phyloP scores from a whole-genome alignment of 1,284 basidiomycete species.

The Rhodotorula sp. region DNA sequence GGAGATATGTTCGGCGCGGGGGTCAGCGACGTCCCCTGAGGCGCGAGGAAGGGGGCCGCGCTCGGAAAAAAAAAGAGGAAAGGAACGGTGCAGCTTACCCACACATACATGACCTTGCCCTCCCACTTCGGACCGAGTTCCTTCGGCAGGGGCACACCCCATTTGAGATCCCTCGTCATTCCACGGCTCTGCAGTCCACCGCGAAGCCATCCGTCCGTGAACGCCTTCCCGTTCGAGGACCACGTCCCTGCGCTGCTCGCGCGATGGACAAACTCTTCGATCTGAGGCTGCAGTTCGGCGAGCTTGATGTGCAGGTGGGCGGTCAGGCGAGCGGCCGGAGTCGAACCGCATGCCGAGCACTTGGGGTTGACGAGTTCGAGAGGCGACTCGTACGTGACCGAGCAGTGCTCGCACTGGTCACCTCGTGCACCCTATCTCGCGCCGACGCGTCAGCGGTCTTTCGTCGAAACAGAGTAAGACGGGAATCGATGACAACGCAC shows the following conservation, averaged over 20 bases:
- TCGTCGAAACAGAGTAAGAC: neutral
- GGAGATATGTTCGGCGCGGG: neutral
- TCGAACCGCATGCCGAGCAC: constrained; percentile 78
- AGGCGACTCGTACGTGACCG: constrained; percentile 81
- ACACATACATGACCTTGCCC: constrained; percentile 88
- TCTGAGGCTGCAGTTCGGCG: constrained; percentile 74
- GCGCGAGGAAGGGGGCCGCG: too few relatives aligned
- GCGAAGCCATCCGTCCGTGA: constrained; percentile 87
- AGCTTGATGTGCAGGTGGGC: constrained; percentile 94
- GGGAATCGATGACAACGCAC: constrained; percentile 51
- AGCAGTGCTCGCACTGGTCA: constrained; percentile 96
- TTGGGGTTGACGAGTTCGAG: constrained; percentile 93
- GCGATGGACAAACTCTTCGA: constrained; percentile 83
- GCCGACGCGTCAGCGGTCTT: neutral
- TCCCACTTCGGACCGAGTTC: constrained; percentile 68
- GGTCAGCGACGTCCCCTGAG: neutral
- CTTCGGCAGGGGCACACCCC: constrained; percentile 90
- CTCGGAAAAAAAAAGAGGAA: neutral
- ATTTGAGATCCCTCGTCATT: constrained; percentile 88
- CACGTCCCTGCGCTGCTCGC: constrained; percentile 81
- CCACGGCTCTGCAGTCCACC: constrained; percentile 84
- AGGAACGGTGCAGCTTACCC: constrained; percentile 35
- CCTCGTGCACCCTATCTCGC: constrained; percentile 85
- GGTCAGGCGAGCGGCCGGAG: constrained; percentile 62
- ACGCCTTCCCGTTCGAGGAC: constrained; percentile 86